phyloP scores from a whole-genome alignment of 176 grass and related monocot species.

The bread wheat (Triticum aestivum) region IWGSC_CS_RefSeq_v2.1 NC_057799.1:643876280-643876779 shows the following conservation, averaged over 20 bases:
- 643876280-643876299: conserved; percentile 62
- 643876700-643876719: conserved; percentile 96
- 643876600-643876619: not conserved
- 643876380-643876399: conserved; percentile 14
- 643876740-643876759: conserved; percentile 1
- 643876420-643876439: not conserved
- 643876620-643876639: conserved; percentile 31
- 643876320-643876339: conserved; percentile 92
- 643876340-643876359: conserved; percentile 97
- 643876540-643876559: conserved; percentile 11
- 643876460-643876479: conserved; percentile 14
- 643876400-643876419: not conserved
- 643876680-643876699: conserved; percentile 97
- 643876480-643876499: not conserved
- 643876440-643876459: not conserved
- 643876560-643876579: not conserved
- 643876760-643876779: conserved; percentile 20
- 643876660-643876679: conserved; percentile 97
- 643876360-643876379: conserved; percentile 67
- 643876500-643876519: conserved; percentile 1
- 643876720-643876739: conserved; percentile 47
- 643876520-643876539: not conserved
- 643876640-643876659: conserved; percentile 60
- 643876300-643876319: conserved; percentile 86
- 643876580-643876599: not conserved